Evolutionary conservation across 2,329 filamentous ascomycete genomes (phyloP).

Genomic region (Ophiostoma populinum): DNA sequence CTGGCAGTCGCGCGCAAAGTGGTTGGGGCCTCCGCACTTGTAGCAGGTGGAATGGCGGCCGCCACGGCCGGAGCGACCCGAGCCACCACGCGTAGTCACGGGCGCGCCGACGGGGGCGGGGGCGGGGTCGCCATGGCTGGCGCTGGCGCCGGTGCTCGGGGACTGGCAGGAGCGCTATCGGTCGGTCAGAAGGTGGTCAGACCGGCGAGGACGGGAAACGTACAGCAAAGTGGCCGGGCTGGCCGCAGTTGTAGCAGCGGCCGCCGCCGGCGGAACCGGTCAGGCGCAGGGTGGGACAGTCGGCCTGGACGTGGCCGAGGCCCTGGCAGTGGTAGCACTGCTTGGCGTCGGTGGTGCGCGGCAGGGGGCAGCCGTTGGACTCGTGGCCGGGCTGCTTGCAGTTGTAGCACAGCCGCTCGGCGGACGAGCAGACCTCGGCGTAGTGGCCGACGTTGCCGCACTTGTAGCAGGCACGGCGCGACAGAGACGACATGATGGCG

Average conservation of each 20-base stretch:
- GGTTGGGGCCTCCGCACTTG: conserved; percentile 76
- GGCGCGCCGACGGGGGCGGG: no score
- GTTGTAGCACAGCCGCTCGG: conserved; percentile 98
- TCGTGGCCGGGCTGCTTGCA: conserved; percentile 94
- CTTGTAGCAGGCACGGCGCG: conserved; percentile 70
- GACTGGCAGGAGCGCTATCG: conserved; percentile 53
- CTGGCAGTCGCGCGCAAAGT: conserved; percentile 96
- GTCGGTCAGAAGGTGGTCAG: neutral
- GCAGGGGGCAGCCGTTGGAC: conserved; percentile 92
- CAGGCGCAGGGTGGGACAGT: conserved; percentile 90
- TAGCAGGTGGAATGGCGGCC: conserved; percentile 57
- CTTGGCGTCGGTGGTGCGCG: conserved; percentile 94
- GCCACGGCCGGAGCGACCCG: conserved; percentile 48
- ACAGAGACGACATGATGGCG: conserved; percentile 56
- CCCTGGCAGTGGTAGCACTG: conserved; percentile 99
- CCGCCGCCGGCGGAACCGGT: conserved; percentile 67
- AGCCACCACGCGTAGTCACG: conserved; percentile 41
- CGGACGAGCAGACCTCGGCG: conserved; percentile 86
- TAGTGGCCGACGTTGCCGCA: conserved; percentile 70
- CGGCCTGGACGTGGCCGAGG: conserved; percentile 92
- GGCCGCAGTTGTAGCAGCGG: conserved; percentile 93
- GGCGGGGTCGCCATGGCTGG: no score
- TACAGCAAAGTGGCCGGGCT: conserved; percentile 82
- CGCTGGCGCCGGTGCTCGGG: conserved; percentile 44
- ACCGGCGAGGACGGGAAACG: conserved; percentile 18